Evolutionary conservation across 1,139 yeast species (phyloP).

Genomic region (Suhomyces atakaporum): DNA sequence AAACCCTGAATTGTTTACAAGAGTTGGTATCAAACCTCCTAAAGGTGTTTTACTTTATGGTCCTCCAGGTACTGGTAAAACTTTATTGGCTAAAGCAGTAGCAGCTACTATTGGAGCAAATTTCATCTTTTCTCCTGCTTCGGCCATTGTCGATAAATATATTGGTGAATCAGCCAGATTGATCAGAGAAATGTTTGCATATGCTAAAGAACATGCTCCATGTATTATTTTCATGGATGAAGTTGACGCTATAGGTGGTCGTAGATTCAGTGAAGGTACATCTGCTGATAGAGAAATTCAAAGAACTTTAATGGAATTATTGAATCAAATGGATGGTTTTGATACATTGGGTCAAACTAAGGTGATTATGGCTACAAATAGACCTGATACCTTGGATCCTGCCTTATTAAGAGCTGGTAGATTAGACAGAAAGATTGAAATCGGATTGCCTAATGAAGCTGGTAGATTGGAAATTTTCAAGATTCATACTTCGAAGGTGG

Average conservation of each 20-base stretch:
- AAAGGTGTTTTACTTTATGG: slow-evolving; percentile 97
- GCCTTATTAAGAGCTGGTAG: slow-evolving; percentile 98
- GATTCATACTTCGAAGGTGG: slow-evolving; percentile 84
- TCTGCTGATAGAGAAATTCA: slow-evolving; percentile 99
- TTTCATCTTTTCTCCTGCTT: slow-evolving; percentile 96
- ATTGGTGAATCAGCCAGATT: slow-evolving; percentile 97
- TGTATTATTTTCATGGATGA: slow-evolving; percentile 99
- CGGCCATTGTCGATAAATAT: slow-evolving; percentile 97
- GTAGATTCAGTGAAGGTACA: slow-evolving; percentile 97
- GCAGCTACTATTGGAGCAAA: slow-evolving; percentile 99
- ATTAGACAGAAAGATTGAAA: slow-evolving; percentile 95
- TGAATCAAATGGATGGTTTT: slow-evolving; percentile 99
- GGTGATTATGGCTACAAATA: slow-evolving; percentile 98
- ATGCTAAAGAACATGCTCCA: slow-evolving; percentile 98
- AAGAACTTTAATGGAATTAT: slow-evolving; percentile 95
- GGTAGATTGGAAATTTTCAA: slow-evolving; percentile 95
- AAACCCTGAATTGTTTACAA: slow-evolving; percentile 91
- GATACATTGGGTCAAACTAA: slow-evolving; percentile 96
- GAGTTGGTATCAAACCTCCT: slow-evolving; percentile 98
- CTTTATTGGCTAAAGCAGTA: slow-evolving; percentile 93
- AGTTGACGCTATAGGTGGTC: slow-evolving; percentile 98
- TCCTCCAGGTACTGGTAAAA: slow-evolving; percentile 99
- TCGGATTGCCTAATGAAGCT: slow-evolving; percentile 93
- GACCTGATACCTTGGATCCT: slow-evolving; percentile 99
- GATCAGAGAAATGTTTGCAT: slow-evolving; percentile 97